Evolutionary conservation across 768 basidiomycete genomes (phyloP).

Genomic region (Xerocomellus dryophilus): DNA sequence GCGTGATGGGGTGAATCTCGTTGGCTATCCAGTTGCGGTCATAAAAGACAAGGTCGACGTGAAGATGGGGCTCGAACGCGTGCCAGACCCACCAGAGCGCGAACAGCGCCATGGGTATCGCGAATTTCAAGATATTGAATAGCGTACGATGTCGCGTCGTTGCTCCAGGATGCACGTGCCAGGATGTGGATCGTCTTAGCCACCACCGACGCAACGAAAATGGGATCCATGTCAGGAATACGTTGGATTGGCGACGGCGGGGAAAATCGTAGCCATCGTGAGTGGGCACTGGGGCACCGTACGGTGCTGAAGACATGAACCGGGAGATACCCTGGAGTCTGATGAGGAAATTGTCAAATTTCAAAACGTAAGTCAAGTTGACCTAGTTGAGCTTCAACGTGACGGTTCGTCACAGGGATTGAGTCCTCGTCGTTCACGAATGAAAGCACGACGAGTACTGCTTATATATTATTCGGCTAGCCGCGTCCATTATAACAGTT

Average conservation of each 20-base stretch:
- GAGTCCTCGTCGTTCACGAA: no score
- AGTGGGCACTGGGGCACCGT: conserved; percentile 5
- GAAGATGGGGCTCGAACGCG: conserved; percentile 63
- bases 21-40: conserved; percentile 66
- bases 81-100: conserved; percentile 40
- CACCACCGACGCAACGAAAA: conserved; percentile 7
- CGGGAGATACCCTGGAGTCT: no score
- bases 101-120: conserved; percentile 34
- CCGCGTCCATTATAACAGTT: no score
- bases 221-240: neutral
- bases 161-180: neutral
- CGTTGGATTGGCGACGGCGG: neutral
- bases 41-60: conserved; percentile 83
- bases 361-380: no score
- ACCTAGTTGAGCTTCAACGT: no score
- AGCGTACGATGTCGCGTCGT: conserved; percentile 34
- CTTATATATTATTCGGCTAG: no score
- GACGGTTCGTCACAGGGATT: no score
- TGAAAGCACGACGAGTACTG: no score
- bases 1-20: conserved; percentile 64
- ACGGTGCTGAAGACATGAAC: conserved; percentile 11
- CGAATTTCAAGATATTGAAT: conserved; percentile 41
- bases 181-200: neutral
- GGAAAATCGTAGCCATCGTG: conserved; percentile 11
- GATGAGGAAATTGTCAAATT: neutral